These are phyloP conservation scores for Cordyceps fumosorosea DNA, from an alignment of 2,329 filamentous ascomycete species.

Conservation along the genomic window DNA sequence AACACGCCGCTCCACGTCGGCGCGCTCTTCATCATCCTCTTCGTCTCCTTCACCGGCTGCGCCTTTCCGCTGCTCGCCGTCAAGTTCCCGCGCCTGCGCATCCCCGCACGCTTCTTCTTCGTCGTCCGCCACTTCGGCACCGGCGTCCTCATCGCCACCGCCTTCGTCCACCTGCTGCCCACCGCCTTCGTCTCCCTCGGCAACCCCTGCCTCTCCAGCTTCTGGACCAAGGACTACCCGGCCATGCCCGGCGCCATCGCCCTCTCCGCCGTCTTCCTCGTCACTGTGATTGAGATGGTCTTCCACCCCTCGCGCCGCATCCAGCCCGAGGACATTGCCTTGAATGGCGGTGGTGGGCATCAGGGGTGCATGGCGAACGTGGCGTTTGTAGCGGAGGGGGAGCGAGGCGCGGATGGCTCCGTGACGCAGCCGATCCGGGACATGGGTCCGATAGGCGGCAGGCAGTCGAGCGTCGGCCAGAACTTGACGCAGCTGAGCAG, in stretches of 20 bases:
- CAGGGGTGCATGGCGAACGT: conserved; percentile 18
- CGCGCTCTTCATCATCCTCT: conserved; percentile 46
- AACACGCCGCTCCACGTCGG: conserved; percentile 52
- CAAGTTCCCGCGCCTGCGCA: conserved; percentile 44
- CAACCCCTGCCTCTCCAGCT: conserved; percentile 61
- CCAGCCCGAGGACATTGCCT: conserved; percentile 14
- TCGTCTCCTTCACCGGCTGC: conserved; percentile 42
- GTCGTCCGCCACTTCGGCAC: conserved; percentile 65
- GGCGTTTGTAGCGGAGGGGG: not conserved
- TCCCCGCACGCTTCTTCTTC: conserved; percentile 51
- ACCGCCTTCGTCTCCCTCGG: conserved; percentile 58
- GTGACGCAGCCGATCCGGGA: conserved; percentile 22
- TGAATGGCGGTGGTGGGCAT: conserved; percentile 5
- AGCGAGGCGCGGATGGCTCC: not conserved
- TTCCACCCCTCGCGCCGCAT: conserved; percentile 39
- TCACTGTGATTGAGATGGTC: conserved; percentile 73
- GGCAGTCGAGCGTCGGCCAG: conserved; percentile 28
- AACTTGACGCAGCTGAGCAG: conserved; percentile 25
- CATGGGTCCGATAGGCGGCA: conserved; percentile 28
- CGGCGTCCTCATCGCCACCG: conserved; percentile 67
- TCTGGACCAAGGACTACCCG: conserved; percentile 69
- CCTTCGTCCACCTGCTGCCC: conserved; percentile 69
- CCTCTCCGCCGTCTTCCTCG: conserved; percentile 70
- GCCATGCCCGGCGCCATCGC: conserved; percentile 76
- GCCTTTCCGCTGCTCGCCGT: conserved; percentile 49